These are phyloP conservation scores for Trichoderma sp. DNA, from an alignment of 2,329 filamentous ascomycete genomes.

Conservation along the genomic window DNA sequence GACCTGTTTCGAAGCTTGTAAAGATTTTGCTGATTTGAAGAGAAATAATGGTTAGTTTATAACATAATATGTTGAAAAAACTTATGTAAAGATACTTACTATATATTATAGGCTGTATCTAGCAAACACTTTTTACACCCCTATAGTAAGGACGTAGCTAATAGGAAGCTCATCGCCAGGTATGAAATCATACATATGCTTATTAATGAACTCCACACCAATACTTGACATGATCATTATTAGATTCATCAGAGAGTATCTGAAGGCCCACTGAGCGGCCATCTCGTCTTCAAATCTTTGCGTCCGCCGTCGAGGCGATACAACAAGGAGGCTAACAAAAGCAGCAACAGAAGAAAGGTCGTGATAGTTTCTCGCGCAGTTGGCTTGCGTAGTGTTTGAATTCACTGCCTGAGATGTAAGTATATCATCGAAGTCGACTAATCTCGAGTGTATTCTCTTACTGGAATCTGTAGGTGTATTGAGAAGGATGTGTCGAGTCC, in stretches of 20 bases:
- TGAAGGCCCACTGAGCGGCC: background rate
- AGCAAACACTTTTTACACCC: too few species aligned
- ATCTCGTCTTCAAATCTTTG: background rate
- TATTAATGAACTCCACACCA: too few species aligned
- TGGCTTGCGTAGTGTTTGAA: background rate
- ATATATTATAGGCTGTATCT: too few species aligned
- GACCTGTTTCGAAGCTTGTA: too few species aligned
- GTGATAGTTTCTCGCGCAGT: background rate
- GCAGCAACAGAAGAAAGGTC: background rate
- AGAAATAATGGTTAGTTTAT: too few species aligned
- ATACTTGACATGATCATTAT: too few species aligned
- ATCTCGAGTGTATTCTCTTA: rapidly evolving
- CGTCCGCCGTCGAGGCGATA: background rate
- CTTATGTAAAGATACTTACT: too few species aligned
- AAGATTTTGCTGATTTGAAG: too few species aligned
- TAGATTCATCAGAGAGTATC: background rate
- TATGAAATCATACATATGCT: too few species aligned
- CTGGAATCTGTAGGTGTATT: rapidly evolving
- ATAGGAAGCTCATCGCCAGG: too few species aligned
- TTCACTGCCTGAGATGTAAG: background rate
- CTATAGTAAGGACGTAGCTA: too few species aligned
- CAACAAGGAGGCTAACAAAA: rapidly evolving
- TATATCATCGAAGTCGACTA: background rate
- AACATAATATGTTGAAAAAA: too few species aligned
- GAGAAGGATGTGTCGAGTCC: background rate